These are phyloP conservation scores for Pestalotiopsis fici DNA, from an alignment of 2,329 filamentous ascomycete genomes.

Conservation along the genomic window DNA sequence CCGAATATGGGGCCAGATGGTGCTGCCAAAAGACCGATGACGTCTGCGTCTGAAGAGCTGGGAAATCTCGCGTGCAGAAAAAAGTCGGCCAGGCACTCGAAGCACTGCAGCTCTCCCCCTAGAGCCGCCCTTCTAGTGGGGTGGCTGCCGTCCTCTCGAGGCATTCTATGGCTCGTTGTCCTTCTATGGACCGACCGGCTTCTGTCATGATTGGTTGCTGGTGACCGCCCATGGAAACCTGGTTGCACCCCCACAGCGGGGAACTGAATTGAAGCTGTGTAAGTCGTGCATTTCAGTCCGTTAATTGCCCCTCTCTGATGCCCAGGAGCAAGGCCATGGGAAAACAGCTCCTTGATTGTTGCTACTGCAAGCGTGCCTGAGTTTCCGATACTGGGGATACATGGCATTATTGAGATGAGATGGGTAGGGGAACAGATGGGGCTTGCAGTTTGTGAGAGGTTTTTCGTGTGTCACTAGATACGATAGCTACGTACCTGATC, in stretches of 20 bases:
- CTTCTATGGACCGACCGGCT: conserved; percentile 5
- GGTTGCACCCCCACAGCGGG: conserved; percentile 19
- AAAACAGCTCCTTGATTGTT: background rate
- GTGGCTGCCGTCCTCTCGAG: background rate
- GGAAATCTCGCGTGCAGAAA: background rate
- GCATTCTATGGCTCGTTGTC: background rate
- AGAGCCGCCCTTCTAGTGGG: conserved; percentile 5
- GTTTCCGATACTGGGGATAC: background rate
- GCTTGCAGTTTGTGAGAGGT: background rate
- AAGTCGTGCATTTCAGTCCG: background rate
- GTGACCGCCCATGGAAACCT: conserved; percentile 20
- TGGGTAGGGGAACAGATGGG: background rate
- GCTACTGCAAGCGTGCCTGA: background rate
- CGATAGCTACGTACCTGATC: background rate
- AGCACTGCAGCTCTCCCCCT: background rate
- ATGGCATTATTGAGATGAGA: background rate
- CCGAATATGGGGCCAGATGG: conserved; percentile 1
- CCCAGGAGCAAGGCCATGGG: background rate
- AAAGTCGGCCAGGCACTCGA: background rate
- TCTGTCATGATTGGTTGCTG: conserved; percentile 13
- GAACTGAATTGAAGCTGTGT: background rate
- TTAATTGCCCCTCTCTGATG: background rate
- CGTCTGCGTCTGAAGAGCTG: background rate
- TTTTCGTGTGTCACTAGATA: background rate
- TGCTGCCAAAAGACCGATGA: conserved; percentile 8